Evolutionary conservation across 2,329 filamentous ascomycete genomes (phyloP).

Genomic region (Verticillium isaacii): DNA sequence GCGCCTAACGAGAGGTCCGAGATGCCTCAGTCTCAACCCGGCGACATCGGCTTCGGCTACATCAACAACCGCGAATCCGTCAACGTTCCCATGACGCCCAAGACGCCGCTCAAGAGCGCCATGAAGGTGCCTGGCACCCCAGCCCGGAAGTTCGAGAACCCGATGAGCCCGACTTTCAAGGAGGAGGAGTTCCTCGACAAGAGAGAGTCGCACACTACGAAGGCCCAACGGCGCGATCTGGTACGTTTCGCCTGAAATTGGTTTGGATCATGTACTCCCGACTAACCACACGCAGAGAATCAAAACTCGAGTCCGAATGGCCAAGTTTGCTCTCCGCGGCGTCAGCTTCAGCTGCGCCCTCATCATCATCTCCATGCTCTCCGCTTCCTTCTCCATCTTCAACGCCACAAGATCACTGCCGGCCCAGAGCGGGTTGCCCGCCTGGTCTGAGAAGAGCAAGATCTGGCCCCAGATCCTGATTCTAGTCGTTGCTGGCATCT

Average conservation of each 20-base stretch:
- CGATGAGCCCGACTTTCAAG: slow-evolving; percentile 83
- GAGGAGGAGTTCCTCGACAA: slow-evolving; percentile 87
- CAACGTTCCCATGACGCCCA: slow-evolving; percentile 62
- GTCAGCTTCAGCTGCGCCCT: slow-evolving; percentile 97
- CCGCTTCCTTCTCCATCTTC: slow-evolving; percentile 87
- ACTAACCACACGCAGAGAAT: slow-evolving; percentile 63
- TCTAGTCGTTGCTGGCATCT: slow-evolving; percentile 73
- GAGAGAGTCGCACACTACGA: slow-evolving; percentile 74
- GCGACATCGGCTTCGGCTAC: slow-evolving; percentile 91
- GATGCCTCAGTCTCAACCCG: slow-evolving; percentile 64
- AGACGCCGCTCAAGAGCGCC: slow-evolving; percentile 82
- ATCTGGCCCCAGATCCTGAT: slow-evolving; percentile 88
- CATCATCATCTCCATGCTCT: slow-evolving; percentile 87
- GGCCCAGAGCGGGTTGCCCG: slow-evolving; percentile 70
- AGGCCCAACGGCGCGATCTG: slow-evolving; percentile 80
- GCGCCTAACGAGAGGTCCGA: slow-evolving; percentile 48
- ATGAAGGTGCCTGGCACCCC: slow-evolving; percentile 83
- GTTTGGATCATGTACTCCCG: background rate
- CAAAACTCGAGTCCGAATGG: slow-evolving; percentile 84
- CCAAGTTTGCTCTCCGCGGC: slow-evolving; percentile 90
- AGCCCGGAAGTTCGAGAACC: slow-evolving; percentile 66
- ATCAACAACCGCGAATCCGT: slow-evolving; percentile 60
- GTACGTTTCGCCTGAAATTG: slow-evolving; percentile 49
- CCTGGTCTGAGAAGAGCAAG: slow-evolving; percentile 77
- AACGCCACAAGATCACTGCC: slow-evolving; percentile 76